Percentiles rank a stretch among this genome's conserved stretches.
Evolutionary conservation across 805 yeast species (phyloP).

Genomic region (Priceomyces medius): DNA sequence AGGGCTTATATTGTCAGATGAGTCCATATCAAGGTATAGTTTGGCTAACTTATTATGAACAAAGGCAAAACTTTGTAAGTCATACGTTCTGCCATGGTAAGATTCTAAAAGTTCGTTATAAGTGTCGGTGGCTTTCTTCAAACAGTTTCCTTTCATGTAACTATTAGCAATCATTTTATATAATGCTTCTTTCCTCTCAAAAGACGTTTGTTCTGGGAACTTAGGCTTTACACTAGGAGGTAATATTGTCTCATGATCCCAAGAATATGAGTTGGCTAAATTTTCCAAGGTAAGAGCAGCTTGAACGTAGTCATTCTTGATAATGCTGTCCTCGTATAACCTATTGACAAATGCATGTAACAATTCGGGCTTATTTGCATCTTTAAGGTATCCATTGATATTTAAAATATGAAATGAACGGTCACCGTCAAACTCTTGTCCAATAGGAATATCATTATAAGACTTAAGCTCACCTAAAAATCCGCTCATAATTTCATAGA

Average conservation of each 20-base stretch:
- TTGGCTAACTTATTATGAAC: slow-evolving; percentile 67
- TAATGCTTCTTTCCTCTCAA: slow-evolving; percentile 75
- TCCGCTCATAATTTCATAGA: slow-evolving; percentile 54
- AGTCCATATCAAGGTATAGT: slow-evolving; percentile 65
- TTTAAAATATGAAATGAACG: slow-evolving; percentile 76
- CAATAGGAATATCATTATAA: slow-evolving; percentile 70
- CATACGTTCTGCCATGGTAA: slow-evolving; percentile 70
- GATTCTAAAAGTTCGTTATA: slow-evolving; percentile 76
- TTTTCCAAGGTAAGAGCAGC: slow-evolving; percentile 81
- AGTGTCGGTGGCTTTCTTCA: slow-evolving; percentile 77
- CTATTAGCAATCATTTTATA: slow-evolving; percentile 68
- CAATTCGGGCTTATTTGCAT: slow-evolving; percentile 75
- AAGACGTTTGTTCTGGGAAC: slow-evolving; percentile 77
- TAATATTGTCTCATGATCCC: slow-evolving; percentile 61
- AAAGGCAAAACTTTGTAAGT: slow-evolving; percentile 70
- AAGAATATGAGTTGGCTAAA: slow-evolving; percentile 70
- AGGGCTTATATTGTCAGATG: slow-evolving; percentile 70
- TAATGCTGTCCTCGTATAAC: slow-evolving; percentile 63
- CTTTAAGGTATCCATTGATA: slow-evolving; percentile 71
- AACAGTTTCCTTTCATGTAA: slow-evolving; percentile 66
- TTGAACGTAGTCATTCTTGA: slow-evolving; percentile 66
- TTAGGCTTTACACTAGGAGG: slow-evolving; percentile 62
- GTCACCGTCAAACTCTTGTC: slow-evolving; percentile 84
- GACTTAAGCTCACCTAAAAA: slow-evolving; percentile 66
- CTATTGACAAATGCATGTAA: slow-evolving; percentile 77